Evolutionary conservation across 805 yeast species (phyloP).

Genomic region (Starmerella scarabaei): DNA sequence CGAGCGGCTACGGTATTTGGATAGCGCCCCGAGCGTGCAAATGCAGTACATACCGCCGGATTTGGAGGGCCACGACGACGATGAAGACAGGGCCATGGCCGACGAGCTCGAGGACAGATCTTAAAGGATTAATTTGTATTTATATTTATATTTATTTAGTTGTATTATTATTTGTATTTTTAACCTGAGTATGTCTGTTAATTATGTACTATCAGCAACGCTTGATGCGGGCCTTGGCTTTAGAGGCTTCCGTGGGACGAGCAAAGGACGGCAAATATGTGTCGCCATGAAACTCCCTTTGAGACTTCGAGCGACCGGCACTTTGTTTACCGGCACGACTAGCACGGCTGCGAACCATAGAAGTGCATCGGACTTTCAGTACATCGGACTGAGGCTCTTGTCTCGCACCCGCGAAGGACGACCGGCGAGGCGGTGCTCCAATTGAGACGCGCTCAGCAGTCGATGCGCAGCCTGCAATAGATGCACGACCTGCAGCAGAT

Average conservation of each 20-base stretch:
- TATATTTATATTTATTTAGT: neutral
- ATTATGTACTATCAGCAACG: neutral
- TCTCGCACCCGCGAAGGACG: too few species aligned
- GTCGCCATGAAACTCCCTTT: too few species aligned
- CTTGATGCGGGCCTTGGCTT: slow-evolving; percentile 8
- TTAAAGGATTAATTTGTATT: neutral
- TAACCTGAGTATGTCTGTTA: neutral
- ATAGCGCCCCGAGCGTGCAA: slow-evolving; percentile 89
- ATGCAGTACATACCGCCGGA: slow-evolving; percentile 83
- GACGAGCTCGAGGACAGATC: slow-evolving; percentile 24
- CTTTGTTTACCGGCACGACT: too few species aligned
- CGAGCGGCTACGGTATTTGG: slow-evolving; percentile 67
- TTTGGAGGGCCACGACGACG: slow-evolving; percentile 29
- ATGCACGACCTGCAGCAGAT: neutral
- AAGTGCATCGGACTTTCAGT: too few species aligned
- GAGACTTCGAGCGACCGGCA: too few species aligned
- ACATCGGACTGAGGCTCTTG: too few species aligned
- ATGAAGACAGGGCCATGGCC: slow-evolving; percentile 27
- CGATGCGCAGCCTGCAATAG: neutral
- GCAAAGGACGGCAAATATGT: slow-evolving; percentile 7
- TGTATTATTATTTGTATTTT: slow-evolving; percentile 1
- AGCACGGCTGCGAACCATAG: too few species aligned
- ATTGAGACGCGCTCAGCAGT: neutral
- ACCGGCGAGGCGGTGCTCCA: too few species aligned
- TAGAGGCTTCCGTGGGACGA: slow-evolving; percentile 13